These are phyloP conservation scores for Fomitopsis schrenkii DNA, from an alignment of 1,284 basidiomycete genomes.

Conservation along the genomic window DNA sequence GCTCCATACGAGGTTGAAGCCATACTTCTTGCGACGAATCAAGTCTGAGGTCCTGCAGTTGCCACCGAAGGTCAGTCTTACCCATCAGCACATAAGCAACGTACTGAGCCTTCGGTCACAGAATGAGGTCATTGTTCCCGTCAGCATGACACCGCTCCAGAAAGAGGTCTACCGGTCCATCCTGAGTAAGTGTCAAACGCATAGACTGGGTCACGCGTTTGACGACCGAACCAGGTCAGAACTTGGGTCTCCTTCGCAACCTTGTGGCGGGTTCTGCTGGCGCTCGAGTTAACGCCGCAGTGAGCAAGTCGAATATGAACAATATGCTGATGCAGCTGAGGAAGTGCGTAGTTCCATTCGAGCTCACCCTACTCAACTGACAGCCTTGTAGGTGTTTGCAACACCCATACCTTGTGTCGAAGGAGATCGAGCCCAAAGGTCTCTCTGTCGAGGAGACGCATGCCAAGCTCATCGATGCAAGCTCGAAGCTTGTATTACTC, in stretches of 20 bases:
- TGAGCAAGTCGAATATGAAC: slow-evolving; percentile 52
- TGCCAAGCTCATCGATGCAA: slow-evolving; percentile 78
- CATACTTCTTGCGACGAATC: slow-evolving; percentile 90
- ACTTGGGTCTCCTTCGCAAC: slow-evolving; percentile 59
- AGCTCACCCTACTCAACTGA: slow-evolving; percentile 7
- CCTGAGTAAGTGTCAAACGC: slow-evolving; percentile 46
- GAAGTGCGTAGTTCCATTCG: slow-evolving; percentile 46
- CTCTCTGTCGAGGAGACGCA: slow-evolving; percentile 64
- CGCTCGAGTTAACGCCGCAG: slow-evolving; percentile 30
- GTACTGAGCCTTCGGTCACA: slow-evolving; percentile 23
- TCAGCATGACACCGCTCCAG: slow-evolving; percentile 86
- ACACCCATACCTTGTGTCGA: slow-evolving; percentile 86
- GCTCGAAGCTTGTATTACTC: slow-evolving; percentile 85
- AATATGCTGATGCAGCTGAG: slow-evolving; percentile 86
- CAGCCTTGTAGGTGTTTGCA: slow-evolving; percentile 61
- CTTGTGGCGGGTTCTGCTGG: slow-evolving; percentile 38
- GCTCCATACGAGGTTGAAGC: slow-evolving; percentile 75
- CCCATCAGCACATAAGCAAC: slow-evolving; percentile 4
- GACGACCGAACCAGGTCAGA: slow-evolving; percentile 47
- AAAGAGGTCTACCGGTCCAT: slow-evolving; percentile 88
- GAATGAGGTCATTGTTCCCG: slow-evolving; percentile 90
- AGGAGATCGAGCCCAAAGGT: slow-evolving; percentile 76
- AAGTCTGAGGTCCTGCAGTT: slow-evolving; percentile 92
- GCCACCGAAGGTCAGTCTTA: slow-evolving; percentile 74
- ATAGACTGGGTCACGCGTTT: neutral